phyloP scores from a whole-genome alignment of 83 land plant species.

The Isoetes engelmannii region DNA sequence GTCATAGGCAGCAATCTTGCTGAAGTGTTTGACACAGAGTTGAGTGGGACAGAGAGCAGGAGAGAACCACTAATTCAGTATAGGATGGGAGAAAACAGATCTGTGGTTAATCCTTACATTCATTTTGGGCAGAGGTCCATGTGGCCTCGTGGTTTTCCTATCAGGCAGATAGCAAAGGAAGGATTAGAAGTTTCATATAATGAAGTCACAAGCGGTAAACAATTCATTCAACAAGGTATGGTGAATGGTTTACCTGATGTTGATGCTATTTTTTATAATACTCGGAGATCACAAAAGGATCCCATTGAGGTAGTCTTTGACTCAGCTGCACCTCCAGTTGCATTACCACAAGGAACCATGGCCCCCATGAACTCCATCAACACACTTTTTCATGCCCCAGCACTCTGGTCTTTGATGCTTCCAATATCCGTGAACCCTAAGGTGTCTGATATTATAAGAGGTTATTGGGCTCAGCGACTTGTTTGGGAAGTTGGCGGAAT shows the following conservation, averaged over 20 bases:
- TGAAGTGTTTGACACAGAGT: slow-evolving; percentile 64
- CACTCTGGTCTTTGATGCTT: slow-evolving; percentile 11
- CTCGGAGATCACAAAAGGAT: slow-evolving; percentile 4
- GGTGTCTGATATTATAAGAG: slow-evolving; percentile 3
- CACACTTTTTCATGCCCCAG: slow-evolving; percentile 10
- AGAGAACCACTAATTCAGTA: slow-evolving; percentile 63
- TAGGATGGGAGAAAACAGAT: slow-evolving; percentile 51
- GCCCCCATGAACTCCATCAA: slow-evolving; percentile 13
- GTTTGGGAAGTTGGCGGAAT: slow-evolving; percentile 14
- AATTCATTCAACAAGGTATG: slow-evolving; percentile 93
- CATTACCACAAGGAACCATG: slow-evolving; percentile 10
- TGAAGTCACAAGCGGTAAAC: slow-evolving; percentile 66
- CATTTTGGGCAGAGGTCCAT: slow-evolving; percentile 97
- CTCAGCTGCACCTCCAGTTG: slow-evolving; percentile 3
- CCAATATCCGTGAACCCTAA: not conserved
- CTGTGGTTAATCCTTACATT: slow-evolving; percentile 79
- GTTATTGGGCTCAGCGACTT: slow-evolving; percentile 10
- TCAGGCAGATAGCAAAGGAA: slow-evolving; percentile 63
- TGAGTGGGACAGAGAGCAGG: slow-evolving; percentile 52
- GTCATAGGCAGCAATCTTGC: slow-evolving; percentile 55
- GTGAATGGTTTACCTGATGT: slow-evolving; percentile 44
- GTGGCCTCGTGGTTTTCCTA: slow-evolving; percentile 91
- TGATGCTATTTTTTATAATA: slow-evolving; percentile 11
- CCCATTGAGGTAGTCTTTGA: slow-evolving; percentile 10
- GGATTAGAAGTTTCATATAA: slow-evolving; percentile 70